These are phyloP conservation scores for Zea luxurians DNA, from an alignment of 176 grass and related monocot genomes.

Conservation along the genomic window DNA sequence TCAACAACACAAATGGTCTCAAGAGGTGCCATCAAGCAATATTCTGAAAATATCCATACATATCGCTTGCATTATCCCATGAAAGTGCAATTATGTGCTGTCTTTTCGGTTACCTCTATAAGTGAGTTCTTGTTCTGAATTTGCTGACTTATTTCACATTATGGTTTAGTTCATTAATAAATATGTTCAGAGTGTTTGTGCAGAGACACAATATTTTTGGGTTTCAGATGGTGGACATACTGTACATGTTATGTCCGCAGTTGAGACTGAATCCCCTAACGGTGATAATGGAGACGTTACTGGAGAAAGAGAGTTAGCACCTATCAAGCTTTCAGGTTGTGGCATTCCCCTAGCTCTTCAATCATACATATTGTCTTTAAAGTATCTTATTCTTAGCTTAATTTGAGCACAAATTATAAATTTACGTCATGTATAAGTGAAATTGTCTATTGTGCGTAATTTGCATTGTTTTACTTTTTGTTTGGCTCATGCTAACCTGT, in stretches of 20 bases:
- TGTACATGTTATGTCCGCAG: constrained; percentile 60
- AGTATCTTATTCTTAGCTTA: constrained; percentile 26
- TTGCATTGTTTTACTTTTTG: not conserved
- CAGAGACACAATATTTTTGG: constrained; percentile 81
- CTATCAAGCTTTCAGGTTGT: constrained; percentile 66
- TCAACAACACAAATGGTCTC: constrained; percentile 31
- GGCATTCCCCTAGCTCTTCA: constrained; percentile 26
- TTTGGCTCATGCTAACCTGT: not conserved
- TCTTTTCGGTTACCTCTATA: constrained; percentile 68
- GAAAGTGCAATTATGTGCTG: constrained; percentile 78
- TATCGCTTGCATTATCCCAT: constrained; percentile 58
- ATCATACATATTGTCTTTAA: not conserved
- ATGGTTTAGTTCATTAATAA: constrained; percentile 66
- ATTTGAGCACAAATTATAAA: not conserved
- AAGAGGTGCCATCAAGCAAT: constrained; percentile 37
- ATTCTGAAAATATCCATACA: constrained; percentile 41
- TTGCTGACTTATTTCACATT: constrained; percentile 27
- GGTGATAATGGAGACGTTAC: constrained; percentile 22
- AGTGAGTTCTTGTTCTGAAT: constrained; percentile 57
- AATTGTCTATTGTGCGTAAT: not conserved
- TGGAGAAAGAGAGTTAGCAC: constrained; percentile 39
- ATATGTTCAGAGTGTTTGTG: constrained; percentile 73
- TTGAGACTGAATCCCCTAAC: constrained; percentile 47
- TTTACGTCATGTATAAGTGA: not conserved
- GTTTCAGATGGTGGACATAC: constrained; percentile 81